Evolutionary conservation across 805 yeast species (phyloP), one percentile per base, ranked within the genome.

Genomic region (Candida coquimbonensis): DNA sequence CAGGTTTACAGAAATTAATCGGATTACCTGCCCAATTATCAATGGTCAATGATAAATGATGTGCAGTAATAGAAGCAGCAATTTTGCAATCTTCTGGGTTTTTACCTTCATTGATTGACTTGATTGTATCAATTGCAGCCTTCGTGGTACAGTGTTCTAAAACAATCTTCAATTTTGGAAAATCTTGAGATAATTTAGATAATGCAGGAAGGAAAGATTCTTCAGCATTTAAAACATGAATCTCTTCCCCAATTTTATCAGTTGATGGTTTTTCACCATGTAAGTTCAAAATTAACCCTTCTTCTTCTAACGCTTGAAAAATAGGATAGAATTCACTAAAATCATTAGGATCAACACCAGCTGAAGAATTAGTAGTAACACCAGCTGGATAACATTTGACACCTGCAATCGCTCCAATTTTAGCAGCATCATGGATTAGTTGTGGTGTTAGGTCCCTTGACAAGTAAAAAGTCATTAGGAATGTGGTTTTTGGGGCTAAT

Each of bases 351-450:
- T 86, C 93, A 24, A 93, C 96, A 42, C 99, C 99, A 4, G 83
- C 86, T 41, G 77, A 66, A 9, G 96, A 88, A 68, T 93, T 93
- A 36, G 99, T 93, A n/a, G 99, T 93, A 31, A 93, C 99, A 39
- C 99, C 99, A 2, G 98, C 97, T 37, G 99, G 99, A 64, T 93
- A 93, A 63, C 96, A 89, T 65, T 93, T 93, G 54, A 93, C 87
- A 46, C 99, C 99, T 29, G 80, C 73, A 45, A 91, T 80, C 35
- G 79, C 80, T 2, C 81, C 81, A 16, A 66, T 57, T 45, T 71
- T 61, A 8, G 90, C 95, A 33, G 97, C 98, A 51, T 79, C 76
- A 45, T 77, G 80, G 46, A 93, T 82, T 36, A 88, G 69, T 53
- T 87, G 95, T 0, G 98, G 97, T 1, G 96, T 87, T 52, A 93